These are phyloP conservation scores for Aegilops longissima DNA, from an alignment of 176 grass and related monocot species.

Conservation along the genomic window DNA sequence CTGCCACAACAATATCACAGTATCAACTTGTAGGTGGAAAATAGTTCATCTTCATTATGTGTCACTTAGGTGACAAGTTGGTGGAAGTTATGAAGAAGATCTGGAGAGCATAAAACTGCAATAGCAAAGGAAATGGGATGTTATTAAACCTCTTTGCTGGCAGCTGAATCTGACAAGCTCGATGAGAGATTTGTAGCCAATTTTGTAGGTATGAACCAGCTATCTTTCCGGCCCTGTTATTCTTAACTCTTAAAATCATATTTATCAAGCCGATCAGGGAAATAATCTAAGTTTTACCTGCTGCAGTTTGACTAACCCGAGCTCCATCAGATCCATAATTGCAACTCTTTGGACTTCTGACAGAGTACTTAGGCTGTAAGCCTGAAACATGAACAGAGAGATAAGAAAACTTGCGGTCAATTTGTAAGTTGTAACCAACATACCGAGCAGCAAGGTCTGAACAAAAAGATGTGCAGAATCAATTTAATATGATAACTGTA, in stretches of 20 bases:
- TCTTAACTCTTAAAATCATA: background rate
- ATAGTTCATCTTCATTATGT: constrained; percentile 1
- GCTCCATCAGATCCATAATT: constrained; percentile 78
- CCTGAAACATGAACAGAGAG: constrained; percentile 47
- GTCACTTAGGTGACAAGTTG: background rate
- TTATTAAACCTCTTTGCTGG: constrained; percentile 73
- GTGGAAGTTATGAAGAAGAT: background rate
- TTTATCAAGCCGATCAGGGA: background rate
- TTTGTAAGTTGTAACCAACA: constrained; percentile 1
- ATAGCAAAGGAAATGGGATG: background rate
- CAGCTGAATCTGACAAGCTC: constrained; percentile 77
- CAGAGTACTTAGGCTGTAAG: constrained; percentile 85
- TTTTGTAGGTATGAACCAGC: constrained; percentile 97
- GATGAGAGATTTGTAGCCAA: constrained; percentile 88
- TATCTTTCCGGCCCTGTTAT: constrained; percentile 70
- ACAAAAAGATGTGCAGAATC: background rate
- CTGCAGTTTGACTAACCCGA: constrained; percentile 79
- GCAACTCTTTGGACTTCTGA: constrained; percentile 72
- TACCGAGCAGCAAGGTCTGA: background rate
- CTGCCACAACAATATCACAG: constrained; percentile 41
- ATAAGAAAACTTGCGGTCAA: background rate
- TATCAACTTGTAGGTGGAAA: background rate
- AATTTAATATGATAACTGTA: background rate
- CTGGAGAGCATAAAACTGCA: background rate
- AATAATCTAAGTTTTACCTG: constrained; percentile 46